Evolutionary conservation across 2,329 filamentous ascomycete genomes (phyloP).

Genomic region (Apiospora hydei): DNA sequence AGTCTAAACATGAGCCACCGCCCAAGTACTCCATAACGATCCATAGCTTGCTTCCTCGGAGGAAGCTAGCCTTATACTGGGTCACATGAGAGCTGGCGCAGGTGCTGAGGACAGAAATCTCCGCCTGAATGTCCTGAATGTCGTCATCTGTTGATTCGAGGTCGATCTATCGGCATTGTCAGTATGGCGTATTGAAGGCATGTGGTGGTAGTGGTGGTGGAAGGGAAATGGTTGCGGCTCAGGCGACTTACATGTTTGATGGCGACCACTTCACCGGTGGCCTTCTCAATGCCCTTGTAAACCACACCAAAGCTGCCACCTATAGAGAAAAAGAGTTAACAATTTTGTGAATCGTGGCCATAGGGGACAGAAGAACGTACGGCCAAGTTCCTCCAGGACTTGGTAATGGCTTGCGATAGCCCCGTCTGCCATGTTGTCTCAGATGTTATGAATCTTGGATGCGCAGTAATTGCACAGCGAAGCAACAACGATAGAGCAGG

Average conservation of each 20-base stretch:
- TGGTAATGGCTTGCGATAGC: slow-evolving; percentile 87
- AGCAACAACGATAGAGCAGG: slow-evolving; percentile 18
- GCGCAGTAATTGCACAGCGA: slow-evolving; percentile 15
- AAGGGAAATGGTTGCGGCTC: not conserved
- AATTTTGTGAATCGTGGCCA: slow-evolving; percentile 2
- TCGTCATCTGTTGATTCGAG: slow-evolving; percentile 99
- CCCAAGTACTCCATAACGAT: slow-evolving; percentile 99
- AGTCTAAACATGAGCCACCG: slow-evolving; percentile 91
- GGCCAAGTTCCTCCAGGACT: slow-evolving; percentile 94
- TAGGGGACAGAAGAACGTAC: slow-evolving; percentile 60
- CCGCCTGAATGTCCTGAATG: slow-evolving; percentile 96
- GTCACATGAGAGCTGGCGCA: slow-evolving; percentile 95
- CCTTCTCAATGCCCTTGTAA: slow-evolving; percentile 93
- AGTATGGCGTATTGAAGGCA: not conserved
- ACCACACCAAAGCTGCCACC: slow-evolving; percentile 96
- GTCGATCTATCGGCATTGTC: slow-evolving; percentile 73
- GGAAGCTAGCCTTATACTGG: slow-evolving; percentile 94
- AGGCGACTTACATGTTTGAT: slow-evolving; percentile 84
- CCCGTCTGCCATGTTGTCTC: slow-evolving; percentile 61
- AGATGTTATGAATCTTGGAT: slow-evolving; percentile 9
- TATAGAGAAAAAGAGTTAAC: slow-evolving; percentile 44
- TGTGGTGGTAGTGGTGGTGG: not conserved
- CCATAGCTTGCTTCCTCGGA: slow-evolving; percentile 97
- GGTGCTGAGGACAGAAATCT: slow-evolving; percentile 93
- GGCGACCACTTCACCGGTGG: slow-evolving; percentile 90